Conservation (phyloP, 768 basidiomycete genomes). For the Naganishia randhawae region DNA sequence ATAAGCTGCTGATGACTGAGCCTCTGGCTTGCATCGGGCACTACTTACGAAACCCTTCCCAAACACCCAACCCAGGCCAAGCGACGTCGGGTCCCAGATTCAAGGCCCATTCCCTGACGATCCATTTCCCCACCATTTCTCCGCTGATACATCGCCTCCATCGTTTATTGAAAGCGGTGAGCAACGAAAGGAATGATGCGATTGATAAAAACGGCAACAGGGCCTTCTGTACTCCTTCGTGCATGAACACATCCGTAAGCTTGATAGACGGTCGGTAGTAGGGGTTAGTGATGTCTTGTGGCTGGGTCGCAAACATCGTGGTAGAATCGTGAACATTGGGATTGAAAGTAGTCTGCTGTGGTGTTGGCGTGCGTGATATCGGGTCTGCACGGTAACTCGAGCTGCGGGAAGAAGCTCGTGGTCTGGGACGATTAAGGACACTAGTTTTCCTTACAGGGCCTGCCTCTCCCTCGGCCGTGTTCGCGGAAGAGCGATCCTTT, state of each 20-base stretch:
- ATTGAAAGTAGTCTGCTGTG: conserved; percentile 8
- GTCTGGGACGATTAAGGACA: conserved; percentile 25
- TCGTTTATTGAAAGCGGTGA: conserved; percentile 33
- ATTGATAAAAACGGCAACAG: conserved; percentile 41
- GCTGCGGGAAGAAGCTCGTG: conserved; percentile 5
- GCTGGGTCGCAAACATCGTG: neutral
- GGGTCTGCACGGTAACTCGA: neutral
- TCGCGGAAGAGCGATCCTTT: neutral
- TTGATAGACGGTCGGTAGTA: conserved; percentile 10
- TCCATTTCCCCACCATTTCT: conserved; percentile 46
- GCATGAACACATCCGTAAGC: conserved; percentile 16
- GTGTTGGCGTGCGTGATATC: conserved; percentile 6
- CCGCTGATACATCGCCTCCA: conserved; percentile 42
- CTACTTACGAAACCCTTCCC: conserved; percentile 49
- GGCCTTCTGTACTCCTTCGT: conserved; percentile 23
- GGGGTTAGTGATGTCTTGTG: neutral
- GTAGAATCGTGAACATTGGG: conserved; percentile 5
- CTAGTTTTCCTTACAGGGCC: conserved; percentile 17
- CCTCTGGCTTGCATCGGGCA: neutral
- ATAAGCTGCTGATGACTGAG: neutral
- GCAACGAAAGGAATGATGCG: conserved; percentile 44
- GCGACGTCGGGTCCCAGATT: conserved; percentile 33
- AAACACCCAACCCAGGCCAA: conserved; percentile 49
- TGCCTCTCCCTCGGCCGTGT: neutral
- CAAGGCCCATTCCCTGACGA: conserved; percentile 43